These are phyloP conservation scores for Verbena officinalis DNA, from an alignment of 257 asterid species.

Conservation along the genomic window DNA sequence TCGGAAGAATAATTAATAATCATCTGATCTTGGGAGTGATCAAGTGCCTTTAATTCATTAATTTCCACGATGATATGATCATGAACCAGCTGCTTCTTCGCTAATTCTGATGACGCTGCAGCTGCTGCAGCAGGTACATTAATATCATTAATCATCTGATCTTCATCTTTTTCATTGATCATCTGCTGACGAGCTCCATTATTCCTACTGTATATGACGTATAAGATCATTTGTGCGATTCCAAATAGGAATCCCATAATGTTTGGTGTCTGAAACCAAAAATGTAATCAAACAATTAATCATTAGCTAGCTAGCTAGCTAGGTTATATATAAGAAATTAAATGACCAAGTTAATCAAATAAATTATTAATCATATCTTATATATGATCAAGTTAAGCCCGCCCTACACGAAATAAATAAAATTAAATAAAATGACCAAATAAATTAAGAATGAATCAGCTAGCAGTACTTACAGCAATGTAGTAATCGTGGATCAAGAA, in stretches of 20 bases:
- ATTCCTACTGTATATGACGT: conserved; percentile 42
- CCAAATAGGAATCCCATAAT: conserved; percentile 45
- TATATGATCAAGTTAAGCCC: too few relatives aligned
- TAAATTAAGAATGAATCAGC: too few relatives aligned
- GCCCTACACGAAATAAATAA: too few relatives aligned
- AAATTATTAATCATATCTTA: too few relatives aligned
- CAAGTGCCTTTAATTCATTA: not conserved
- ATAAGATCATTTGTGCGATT: conserved; percentile 40
- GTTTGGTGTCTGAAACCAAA: conserved; percentile 43
- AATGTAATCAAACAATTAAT: not conserved
- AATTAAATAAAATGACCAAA: too few relatives aligned
- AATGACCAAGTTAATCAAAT: too few relatives aligned
- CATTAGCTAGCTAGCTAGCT: too few relatives aligned
- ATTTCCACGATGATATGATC: conserved; percentile 18
- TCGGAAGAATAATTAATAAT: not conserved
- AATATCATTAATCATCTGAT: too few relatives aligned
- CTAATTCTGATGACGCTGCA: conserved; percentile 25
- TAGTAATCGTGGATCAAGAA: conserved; percentile 59
- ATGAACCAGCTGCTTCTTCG: not conserved
- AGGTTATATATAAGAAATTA: not conserved
- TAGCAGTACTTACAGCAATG: conserved; percentile 62
- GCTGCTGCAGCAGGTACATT: not conserved
- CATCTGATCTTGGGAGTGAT: not conserved
- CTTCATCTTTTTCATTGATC: too few relatives aligned
- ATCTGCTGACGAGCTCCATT: not conserved